Evolutionary conservation across 2,329 filamentous ascomycete genomes (phyloP), one percentile per base, ranked within the genome.

Genomic region (Diaporthe longicolla): DNA sequence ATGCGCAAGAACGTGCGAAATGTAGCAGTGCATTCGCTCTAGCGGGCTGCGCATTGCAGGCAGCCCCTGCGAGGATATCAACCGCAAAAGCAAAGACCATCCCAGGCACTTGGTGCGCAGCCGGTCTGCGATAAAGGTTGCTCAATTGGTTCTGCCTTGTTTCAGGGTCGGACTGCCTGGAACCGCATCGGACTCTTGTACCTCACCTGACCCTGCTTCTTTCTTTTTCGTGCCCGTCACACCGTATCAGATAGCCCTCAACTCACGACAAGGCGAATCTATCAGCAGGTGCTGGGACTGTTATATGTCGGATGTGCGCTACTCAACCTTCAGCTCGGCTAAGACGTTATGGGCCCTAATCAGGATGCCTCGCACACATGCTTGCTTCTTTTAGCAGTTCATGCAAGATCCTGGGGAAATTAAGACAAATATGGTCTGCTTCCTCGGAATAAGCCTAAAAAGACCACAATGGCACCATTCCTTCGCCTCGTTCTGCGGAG

Each of bases 141-240:
- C 45, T 68, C 43, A 21, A 66, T 66, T 66, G 63, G 63, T 37
- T 24, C 45, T 37, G 29, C 32, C 45, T 52, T 66, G 63, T 52
- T 66, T 66, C 32, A 52, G 13, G 21, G 63, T 32, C 63, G 45
- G 63, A 52, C 63, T 52, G 37, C 15, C 40, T 66, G 21, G 61
- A 50, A 35, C 63, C 45, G 21, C 21, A 35, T 66, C 61, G 61
- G 61, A 50, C 63, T 66, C 7, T 37, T n/a, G 63, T 52, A 26
- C 26, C n/a, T 66, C 45, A 24, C 32, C 29, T 66, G 52, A 17
- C 45, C 19, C 29, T 32, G 7, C 29, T 66, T 37, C 45, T 6
- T 52, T 37, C n/a, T 40, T 50, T 5, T 15, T 24, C 17, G 26
- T 66, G 24, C 21, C 19, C 21, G 3, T 52, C 45, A 52, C 32